Base-by-base conservation (phyloP, 139 green algal species). In the Raphidocelis subcapitata region DNA sequence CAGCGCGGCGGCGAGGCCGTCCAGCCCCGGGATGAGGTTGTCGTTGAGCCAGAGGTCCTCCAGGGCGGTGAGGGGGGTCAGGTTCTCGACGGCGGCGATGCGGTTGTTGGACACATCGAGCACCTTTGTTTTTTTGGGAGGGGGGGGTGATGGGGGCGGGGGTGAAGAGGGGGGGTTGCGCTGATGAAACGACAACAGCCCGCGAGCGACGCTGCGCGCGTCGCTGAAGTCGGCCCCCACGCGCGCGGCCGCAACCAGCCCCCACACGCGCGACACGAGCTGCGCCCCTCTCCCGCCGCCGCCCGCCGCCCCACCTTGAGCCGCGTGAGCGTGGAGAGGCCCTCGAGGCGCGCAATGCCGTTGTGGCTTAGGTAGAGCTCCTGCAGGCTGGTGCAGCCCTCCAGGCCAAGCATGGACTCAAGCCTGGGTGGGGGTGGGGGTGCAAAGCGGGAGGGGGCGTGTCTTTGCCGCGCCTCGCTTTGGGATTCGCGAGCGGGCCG, bases 341-440 rank as follows among this genome's bases (percentile, higher is more conserved):
- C 83, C 81, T 95, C 75, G 2, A 95, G 26, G 8, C 28, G n/a
- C 37, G 35, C 49, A 46, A 98, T 96, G 64, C 91, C 91, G 67
- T 98, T 98, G 77, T 98, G 92, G 71, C 76, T 90, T 12, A 98
- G 77, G 76, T 98, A 98, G 60, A 98, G 82, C 82, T 97, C 93
- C 62, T 93, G 85, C n/a, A 97, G 75, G 0, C 65, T 51, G 1
- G 74, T 86, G 60, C 88, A 94, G 3, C 52, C 62, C 29, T 87
- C 80, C n/a, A 98, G 64, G 0, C 92, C 94, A 4, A 21, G 4
- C 82, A 96, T 97, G 61, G 61, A 85, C 35, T 88, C 87, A 31
- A 98, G 79, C 54, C 93, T 85, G 49, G 5, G 73, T 62, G 86
- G 35, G 79, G 69, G 63, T 24, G 16, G 44, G 31, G 8, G 41